Percentiles rank a stretch among this genome's conserved stretches.
These are phyloP conservation scores for Euphorbia lathyris DNA, from an alignment of 345 rosid genomes.

Conservation along the genomic window DNA sequence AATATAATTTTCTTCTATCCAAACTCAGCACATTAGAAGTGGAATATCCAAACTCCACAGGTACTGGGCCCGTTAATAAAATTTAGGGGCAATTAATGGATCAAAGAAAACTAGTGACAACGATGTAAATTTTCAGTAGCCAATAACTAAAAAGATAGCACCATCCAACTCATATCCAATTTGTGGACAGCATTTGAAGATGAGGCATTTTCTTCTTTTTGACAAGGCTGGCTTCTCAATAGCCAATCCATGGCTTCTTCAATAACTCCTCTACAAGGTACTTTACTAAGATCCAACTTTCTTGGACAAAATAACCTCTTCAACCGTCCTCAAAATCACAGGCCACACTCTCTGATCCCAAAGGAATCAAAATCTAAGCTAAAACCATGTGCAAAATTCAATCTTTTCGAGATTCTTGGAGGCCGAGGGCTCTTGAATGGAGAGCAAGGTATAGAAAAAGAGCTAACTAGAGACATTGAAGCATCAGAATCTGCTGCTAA, in stretches of 20 bases:
- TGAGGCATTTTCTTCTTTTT: background rate
- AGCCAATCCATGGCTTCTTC: constrained; percentile 49
- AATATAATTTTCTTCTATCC: too few relatives aligned
- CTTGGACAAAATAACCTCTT: constrained; percentile 34
- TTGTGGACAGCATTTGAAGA: constrained; percentile 28
- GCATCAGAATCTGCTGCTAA: constrained; percentile 16
- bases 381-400: constrained; percentile 47
- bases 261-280: constrained; percentile 41
- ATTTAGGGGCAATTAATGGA: background rate
- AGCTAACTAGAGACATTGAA: constrained; percentile 47
- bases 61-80: background rate
- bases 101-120: background rate
- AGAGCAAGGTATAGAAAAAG: constrained; percentile 61
- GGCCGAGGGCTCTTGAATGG: constrained; percentile 90
- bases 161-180: constrained; percentile 15
- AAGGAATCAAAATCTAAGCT: constrained; percentile 26
- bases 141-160: constrained; percentile 9
- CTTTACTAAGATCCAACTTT: constrained; percentile 38
- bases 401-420: constrained; percentile 63
- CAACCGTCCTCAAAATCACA: constrained; percentile 24
- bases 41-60: too few relatives aligned
- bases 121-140: background rate
- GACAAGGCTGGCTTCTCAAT: background rate
- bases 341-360: constrained; percentile 23
- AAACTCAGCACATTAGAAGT: too few relatives aligned